These are phyloP conservation scores for Dillenia turbinata DNA, from an alignment of 164 flowering plant species.

Conservation along the genomic window DNA sequence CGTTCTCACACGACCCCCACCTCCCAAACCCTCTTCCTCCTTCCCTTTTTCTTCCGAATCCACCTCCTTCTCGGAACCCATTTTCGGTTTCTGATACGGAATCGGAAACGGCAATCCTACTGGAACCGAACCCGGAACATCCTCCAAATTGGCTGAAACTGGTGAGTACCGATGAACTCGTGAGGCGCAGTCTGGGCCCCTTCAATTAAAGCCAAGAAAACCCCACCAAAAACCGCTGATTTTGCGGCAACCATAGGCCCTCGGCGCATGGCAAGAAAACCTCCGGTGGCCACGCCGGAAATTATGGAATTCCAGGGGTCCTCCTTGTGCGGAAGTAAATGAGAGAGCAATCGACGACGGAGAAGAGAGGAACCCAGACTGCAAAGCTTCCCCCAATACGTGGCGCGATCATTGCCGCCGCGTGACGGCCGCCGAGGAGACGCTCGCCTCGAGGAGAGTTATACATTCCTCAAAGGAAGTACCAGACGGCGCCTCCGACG, in stretches of 20 bases:
- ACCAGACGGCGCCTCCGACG: conserved; percentile 80
- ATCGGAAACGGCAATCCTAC: conserved; percentile 18
- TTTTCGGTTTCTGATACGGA: background rate
- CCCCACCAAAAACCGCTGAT: conserved; percentile 70
- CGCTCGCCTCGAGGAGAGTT: conserved; percentile 74
- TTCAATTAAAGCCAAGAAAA: conserved; percentile 70
- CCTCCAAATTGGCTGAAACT: conserved; percentile 28
- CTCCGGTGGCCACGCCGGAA: conserved; percentile 94
- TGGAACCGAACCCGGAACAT: conserved; percentile 17
- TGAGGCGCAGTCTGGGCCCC: conserved; percentile 79
- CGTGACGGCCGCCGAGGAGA: conserved; percentile 61
- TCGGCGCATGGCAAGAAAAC: conserved; percentile 78
- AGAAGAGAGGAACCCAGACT: conserved; percentile 88
- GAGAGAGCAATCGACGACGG: conserved; percentile 76
- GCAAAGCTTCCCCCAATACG: conserved; percentile 87
- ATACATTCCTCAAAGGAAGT: conserved; percentile 66
- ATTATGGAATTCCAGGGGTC: conserved; percentile 94
- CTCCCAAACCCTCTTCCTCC: conserved; percentile 27
- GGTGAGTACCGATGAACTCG: conserved; percentile 42
- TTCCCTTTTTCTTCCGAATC: conserved; percentile 47
- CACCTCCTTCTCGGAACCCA: conserved; percentile 1
- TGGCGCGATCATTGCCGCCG: conserved; percentile 83
- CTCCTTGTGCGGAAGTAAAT: conserved; percentile 87
- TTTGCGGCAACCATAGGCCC: conserved; percentile 55
- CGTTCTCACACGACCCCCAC: conserved; percentile 29